These are phyloP conservation scores for Cladosporium austrohemisphaericum DNA, from an alignment of 2,329 filamentous ascomycete genomes.

Conservation along the genomic window DNA sequence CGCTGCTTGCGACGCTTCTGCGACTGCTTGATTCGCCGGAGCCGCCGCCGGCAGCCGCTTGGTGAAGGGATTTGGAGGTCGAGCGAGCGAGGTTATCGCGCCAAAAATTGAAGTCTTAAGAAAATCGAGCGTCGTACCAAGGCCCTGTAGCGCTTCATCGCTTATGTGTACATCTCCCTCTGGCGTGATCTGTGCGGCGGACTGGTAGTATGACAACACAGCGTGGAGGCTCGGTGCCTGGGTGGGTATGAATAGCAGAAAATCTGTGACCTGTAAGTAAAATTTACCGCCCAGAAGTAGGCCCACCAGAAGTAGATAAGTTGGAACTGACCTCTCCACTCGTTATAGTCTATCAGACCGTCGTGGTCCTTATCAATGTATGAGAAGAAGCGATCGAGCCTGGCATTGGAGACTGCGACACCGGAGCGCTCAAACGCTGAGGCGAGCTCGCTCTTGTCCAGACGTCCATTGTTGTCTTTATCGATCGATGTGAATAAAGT, in stretches of 20 bases:
- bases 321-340: conserved; percentile 73
- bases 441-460: conserved; percentile 81
- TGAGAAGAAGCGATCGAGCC: conserved; percentile 79
- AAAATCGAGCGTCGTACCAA: conserved; percentile 75
- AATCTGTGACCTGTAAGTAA: conserved; percentile 56
- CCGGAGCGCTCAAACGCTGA: conserved; percentile 74
- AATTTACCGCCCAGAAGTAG: neutral
- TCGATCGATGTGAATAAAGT: conserved; percentile 84
- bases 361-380: conserved; percentile 89
- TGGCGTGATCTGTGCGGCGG: conserved; percentile 80
- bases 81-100: conserved; percentile 58
- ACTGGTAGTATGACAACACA: conserved; percentile 86
- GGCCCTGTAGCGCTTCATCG: conserved; percentile 84
- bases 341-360: conserved; percentile 80
- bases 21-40: conserved; percentile 1
- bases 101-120: conserved; percentile 72
- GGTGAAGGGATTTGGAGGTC: conserved; percentile 17
- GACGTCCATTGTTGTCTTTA: conserved; percentile 74
- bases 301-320: neutral
- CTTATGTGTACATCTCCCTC: conserved; percentile 92
- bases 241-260: conserved; percentile 81
- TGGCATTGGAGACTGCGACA: conserved; percentile 70
- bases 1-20: conserved; percentile 8
- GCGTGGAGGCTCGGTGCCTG: conserved; percentile 69
- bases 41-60: conserved; percentile 14